A percentile compares a stretch with the other conserved stretches of the same genome.
Evolutionary conservation across 352 stramenopile genomes (phyloP).

Genomic region (Lagenidium sp.): DNA sequence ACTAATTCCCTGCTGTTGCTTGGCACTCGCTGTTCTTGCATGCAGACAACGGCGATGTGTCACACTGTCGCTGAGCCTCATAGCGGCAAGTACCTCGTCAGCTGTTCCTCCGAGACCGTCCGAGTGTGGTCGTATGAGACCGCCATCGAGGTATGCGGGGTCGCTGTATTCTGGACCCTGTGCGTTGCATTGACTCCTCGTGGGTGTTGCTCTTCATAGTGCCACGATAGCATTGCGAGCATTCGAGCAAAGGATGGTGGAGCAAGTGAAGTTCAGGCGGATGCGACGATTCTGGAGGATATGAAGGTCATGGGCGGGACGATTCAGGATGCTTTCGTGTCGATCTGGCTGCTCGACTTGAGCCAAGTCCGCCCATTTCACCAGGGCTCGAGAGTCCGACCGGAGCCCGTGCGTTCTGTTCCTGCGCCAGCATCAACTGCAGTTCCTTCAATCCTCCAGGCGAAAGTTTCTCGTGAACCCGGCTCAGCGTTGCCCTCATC

Average conservation of each 20-base stretch:
- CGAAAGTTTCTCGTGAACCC: conserved; percentile 9
- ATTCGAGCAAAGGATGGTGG: conserved; percentile 44
- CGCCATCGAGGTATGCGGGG: conserved; percentile 42
- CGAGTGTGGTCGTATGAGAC: conserved; percentile 83
- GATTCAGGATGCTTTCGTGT: conserved; percentile 76
- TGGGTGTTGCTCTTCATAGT: conserved; percentile 21
- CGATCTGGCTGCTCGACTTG: conserved; percentile 71
- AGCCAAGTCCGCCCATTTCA: conserved; percentile 63
- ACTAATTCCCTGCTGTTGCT: too few relatives aligned
- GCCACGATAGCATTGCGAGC: conserved; percentile 63
- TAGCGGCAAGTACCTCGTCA: conserved; percentile 73
- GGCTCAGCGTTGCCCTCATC: not conserved
- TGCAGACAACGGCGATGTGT: conserved; percentile 70
- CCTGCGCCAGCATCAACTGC: conserved; percentile 8
- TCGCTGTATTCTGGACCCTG: not conserved
- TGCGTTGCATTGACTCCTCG: not conserved
- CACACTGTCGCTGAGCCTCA: conserved; percentile 70
- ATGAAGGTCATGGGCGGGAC: conserved; percentile 79
- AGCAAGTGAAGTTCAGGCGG: conserved; percentile 40
- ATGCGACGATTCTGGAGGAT: conserved; percentile 73
- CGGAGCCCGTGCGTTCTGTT: conserved; percentile 1
- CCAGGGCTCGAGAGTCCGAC: conserved; percentile 1
- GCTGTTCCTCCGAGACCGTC: conserved; percentile 64
- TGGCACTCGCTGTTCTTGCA: not conserved
- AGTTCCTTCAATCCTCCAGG: conserved; percentile 5